Evolutionary conservation across 192 early-diverging fungal genomes (phyloP).

Genomic region (Mortierella alpina): DNA sequence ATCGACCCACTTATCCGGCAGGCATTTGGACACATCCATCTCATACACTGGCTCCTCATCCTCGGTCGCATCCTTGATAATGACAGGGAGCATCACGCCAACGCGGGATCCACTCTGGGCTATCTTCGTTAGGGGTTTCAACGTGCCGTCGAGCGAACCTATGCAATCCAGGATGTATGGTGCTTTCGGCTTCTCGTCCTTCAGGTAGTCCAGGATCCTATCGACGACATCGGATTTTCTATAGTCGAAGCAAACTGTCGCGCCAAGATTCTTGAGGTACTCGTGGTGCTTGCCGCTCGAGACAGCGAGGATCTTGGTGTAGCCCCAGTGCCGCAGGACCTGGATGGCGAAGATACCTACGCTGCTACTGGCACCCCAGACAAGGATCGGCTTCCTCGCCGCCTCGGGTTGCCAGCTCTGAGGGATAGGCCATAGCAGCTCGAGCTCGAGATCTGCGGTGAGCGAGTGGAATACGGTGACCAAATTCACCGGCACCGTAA

Average conservation of each 20-base stretch:
- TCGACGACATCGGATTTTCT: slow-evolving; percentile 10
- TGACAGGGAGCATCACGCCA: slow-evolving; percentile 23
- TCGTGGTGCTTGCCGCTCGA: slow-evolving; percentile 14
- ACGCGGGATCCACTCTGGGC: slow-evolving; percentile 17
- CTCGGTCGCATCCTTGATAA: slow-evolving; percentile 17
- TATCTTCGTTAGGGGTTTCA: slow-evolving; percentile 20
- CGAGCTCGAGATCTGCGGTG: slow-evolving; percentile 20
- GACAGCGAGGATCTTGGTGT: slow-evolving; percentile 16
- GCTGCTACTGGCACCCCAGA: slow-evolving; percentile 26
- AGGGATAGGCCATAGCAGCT: slow-evolving; percentile 20
- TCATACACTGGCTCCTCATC: slow-evolving; percentile 26
- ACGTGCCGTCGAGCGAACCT: slow-evolving; percentile 20
- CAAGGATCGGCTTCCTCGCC: slow-evolving; percentile 13
- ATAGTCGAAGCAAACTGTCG: slow-evolving; percentile 25
- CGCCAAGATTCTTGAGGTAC: slow-evolving; percentile 17
- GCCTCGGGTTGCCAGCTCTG: slow-evolving; percentile 15
- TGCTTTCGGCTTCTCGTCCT: slow-evolving; percentile 13
- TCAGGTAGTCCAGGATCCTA: slow-evolving; percentile 15
- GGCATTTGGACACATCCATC: slow-evolving; percentile 23
- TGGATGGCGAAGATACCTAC: slow-evolving; percentile 27
- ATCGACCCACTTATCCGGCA: slow-evolving; percentile 9
- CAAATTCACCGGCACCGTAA: slow-evolving; percentile 22
- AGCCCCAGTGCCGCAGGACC: slow-evolving; percentile 23
- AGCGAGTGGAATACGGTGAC: slow-evolving; percentile 24
- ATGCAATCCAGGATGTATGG: slow-evolving; percentile 24